These are phyloP conservation scores for Singerocomus inundabilis DNA, from an alignment of 1,284 basidiomycete species.

Conservation along the genomic window DNA sequence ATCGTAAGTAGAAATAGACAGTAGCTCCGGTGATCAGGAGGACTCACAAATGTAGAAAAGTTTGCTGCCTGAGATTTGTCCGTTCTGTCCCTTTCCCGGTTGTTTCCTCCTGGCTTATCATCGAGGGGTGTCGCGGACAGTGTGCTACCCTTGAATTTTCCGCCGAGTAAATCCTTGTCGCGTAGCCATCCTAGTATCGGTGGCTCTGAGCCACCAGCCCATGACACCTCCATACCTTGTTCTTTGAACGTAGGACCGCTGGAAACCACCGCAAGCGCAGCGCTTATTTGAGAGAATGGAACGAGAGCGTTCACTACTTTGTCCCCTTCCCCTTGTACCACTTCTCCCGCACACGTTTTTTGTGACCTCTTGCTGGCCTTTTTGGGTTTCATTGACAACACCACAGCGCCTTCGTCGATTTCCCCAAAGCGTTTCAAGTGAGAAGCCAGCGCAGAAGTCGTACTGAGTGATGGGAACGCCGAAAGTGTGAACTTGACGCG, in stretches of 20 bases:
- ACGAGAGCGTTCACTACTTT: conserved; percentile 70
- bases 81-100: background rate
- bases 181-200: conserved; percentile 74
- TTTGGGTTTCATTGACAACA: conserved; percentile 59
- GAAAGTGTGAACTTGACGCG: conserved; percentile 65
- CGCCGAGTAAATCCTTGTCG: conserved; percentile 61
- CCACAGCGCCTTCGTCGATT: conserved; percentile 60
- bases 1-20: conserved; percentile 2
- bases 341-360: conserved; percentile 8
- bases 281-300: conserved; percentile 69
- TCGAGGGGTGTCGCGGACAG: background rate
- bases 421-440: conserved; percentile 61
- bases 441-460: conserved; percentile 45
- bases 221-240: conserved; percentile 58
- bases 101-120: background rate
- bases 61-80: conserved; percentile 7
- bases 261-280: conserved; percentile 70
- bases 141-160: conserved; percentile 9
- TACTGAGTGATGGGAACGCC: conserved; percentile 54
- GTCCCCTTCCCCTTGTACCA: conserved; percentile 44
- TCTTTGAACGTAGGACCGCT: conserved; percentile 39
- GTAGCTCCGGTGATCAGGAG: background rate
- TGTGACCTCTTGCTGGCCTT: conserved; percentile 22
- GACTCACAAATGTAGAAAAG: conserved; percentile 35
- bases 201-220: conserved; percentile 73